Evolutionary conservation across 306 rosid species (phyloP).

Genomic region (Dalbergia cochinchinensis): DNA sequence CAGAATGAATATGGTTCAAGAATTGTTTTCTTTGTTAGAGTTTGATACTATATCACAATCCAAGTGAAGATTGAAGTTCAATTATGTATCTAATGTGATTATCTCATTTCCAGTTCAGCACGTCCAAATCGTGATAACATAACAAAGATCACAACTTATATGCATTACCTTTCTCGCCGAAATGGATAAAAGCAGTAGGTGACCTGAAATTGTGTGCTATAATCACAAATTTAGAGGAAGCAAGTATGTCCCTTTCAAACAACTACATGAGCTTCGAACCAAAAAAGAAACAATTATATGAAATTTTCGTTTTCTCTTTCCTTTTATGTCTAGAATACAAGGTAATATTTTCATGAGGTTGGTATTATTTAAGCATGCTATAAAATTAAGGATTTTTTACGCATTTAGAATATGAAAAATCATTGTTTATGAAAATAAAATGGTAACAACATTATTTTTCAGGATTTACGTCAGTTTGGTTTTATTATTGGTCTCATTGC

Average conservation of each 20-base stretch:
- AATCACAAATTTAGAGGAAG: constrained; percentile 29
- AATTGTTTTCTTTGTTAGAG: constrained; percentile 47
- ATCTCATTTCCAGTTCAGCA: constrained; percentile 9
- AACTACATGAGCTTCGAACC: neutral
- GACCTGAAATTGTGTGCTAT: constrained; percentile 33
- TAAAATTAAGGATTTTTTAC: too few species aligned
- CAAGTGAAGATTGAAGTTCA: constrained; percentile 34
- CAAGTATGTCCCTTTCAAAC: constrained; percentile 40
- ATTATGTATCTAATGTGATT: constrained; percentile 19
- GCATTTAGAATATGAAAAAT: too few species aligned
- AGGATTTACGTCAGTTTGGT: too few species aligned
- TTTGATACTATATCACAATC: constrained; percentile 51
- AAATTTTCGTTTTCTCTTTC: too few species aligned
- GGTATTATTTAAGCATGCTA: too few species aligned
- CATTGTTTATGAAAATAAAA: too few species aligned
- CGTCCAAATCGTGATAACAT: constrained; percentile 38
- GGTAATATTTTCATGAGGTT: too few species aligned
- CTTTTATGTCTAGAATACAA: too few species aligned
- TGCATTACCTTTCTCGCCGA: neutral
- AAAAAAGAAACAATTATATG: too few species aligned
- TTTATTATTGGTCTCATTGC: too few species aligned
- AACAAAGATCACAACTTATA: constrained; percentile 34
- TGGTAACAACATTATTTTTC: too few species aligned
- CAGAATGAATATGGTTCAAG: constrained; percentile 38
- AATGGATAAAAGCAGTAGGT: constrained; percentile 40